Evolutionary conservation across 2,329 filamentous ascomycete species (phyloP).

Genomic region (Xylaria sp.): DNA sequence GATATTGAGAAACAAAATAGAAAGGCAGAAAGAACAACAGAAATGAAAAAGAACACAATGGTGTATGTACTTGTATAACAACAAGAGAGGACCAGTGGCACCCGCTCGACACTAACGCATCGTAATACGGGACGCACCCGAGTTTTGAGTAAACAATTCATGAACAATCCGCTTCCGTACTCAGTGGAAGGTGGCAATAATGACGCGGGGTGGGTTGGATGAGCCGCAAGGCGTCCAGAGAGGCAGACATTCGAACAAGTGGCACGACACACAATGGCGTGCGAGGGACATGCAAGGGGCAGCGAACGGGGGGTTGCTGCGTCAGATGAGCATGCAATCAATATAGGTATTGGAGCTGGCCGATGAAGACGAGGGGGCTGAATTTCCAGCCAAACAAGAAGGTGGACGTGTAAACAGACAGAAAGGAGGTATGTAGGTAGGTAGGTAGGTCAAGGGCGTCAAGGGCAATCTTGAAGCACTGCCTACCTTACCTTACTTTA

Average conservation of each 20-base stretch:
- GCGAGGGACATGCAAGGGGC: slow-evolving; percentile 12
- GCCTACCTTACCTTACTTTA: too few species aligned
- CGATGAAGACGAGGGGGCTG: neutral
- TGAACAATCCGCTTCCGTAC: slow-evolving; percentile 7
- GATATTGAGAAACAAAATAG: neutral
- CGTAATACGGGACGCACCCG: neutral
- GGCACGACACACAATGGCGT: slow-evolving; percentile 16
- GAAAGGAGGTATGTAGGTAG: too few species aligned
- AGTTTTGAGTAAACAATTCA: neutral
- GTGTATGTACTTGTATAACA: slow-evolving; percentile 1
- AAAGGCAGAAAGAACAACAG: neutral
- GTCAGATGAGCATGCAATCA: neutral
- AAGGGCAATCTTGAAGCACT: too few species aligned
- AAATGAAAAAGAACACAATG: neutral
- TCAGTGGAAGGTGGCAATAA: slow-evolving; percentile 30
- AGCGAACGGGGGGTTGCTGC: neutral
- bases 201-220: slow-evolving; percentile 18
- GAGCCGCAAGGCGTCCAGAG: slow-evolving; percentile 29
- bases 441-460: too few species aligned
- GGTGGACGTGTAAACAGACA: too few species aligned
- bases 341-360: neutral
- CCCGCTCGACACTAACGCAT: slow-evolving; percentile 12
- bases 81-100: slow-evolving; percentile 15
- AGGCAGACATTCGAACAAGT: slow-evolving; percentile 24
- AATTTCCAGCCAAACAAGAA: too few species aligned